A percentile compares a stretch with the other conserved stretches of the same genome.
Evolutionary conservation across 768 basidiomycete genomes (phyloP).

Genomic region (Hygrophorus russula): DNA sequence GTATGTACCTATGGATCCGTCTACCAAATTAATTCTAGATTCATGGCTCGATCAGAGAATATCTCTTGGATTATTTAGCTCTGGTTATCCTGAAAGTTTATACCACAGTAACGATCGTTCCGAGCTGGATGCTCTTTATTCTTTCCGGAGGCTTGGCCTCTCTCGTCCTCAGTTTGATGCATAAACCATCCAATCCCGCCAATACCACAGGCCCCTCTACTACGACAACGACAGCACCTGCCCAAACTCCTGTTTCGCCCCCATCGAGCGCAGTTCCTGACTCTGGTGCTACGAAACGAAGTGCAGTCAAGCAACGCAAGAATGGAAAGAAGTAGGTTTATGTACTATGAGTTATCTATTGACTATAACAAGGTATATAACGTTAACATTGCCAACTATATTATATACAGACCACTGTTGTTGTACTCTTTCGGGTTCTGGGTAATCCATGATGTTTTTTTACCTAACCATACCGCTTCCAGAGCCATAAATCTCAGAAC

Average conservation of each 20-base stretch:
- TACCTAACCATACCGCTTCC: no score
- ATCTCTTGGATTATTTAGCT: constrained; percentile 50
- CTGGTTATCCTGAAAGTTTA: constrained; percentile 38
- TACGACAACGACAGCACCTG: background rate
- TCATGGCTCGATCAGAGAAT: constrained; percentile 53
- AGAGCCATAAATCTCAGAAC: no score
- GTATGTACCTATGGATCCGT: constrained; percentile 22
- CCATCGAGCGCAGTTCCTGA: constrained; percentile 2
- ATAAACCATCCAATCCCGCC: constrained; percentile 20
- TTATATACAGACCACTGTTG: no score
- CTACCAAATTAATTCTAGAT: background rate
- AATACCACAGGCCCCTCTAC: background rate
- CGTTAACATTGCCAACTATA: background rate
- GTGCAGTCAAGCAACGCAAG: constrained; percentile 8
- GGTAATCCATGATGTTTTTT: no score
- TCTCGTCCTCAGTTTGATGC: constrained; percentile 55
- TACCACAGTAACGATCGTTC: constrained; percentile 38
- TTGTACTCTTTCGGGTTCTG: background rate
- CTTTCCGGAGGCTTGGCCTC: constrained; percentile 56
- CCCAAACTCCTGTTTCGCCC: background rate
- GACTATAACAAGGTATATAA: background rate
- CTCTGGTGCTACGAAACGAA: constrained; percentile 3
- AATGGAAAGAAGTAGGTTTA: constrained; percentile 6
- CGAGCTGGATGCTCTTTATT: constrained; percentile 64
- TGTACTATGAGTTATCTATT: background rate